Evolutionary conservation across 2,329 filamentous ascomycete species (phyloP).

Genomic region (Xylariaceae sp.): DNA sequence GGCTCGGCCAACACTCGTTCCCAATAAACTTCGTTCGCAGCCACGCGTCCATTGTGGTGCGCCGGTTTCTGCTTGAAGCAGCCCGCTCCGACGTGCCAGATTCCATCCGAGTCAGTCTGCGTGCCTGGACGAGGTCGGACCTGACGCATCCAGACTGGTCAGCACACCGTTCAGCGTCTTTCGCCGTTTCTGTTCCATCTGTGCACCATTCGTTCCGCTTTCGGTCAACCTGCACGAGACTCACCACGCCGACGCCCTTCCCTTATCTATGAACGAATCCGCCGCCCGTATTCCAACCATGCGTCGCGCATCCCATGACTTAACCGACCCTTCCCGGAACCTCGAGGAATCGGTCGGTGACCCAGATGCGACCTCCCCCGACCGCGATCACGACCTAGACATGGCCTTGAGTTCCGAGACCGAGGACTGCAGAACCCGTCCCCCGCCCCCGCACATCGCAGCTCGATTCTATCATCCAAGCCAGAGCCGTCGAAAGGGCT

Average conservation of each 20-base stretch:
- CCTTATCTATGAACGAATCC: conserved; percentile 1
- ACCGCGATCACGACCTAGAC: conserved; percentile 24
- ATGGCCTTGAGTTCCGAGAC: conserved; percentile 26
- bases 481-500: conserved; percentile 62
- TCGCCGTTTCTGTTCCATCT: conserved; percentile 2
- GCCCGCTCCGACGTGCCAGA: too few species aligned
- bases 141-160: conserved; percentile 3
- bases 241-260: conserved; percentile 8
- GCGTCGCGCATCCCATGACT: conserved; percentile 34
- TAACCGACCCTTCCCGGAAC: conserved; percentile 34
- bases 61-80: too few species aligned
- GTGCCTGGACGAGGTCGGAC: conserved; percentile 7
- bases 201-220: conserved; percentile 13
- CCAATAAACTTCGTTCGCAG: too few species aligned
- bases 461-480: conserved; percentile 67
- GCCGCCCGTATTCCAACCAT: conserved; percentile 24
- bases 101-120: conserved; percentile 2
- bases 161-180: conserved; percentile 1
- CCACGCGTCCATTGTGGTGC: too few species aligned
- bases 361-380: conserved; percentile 20
- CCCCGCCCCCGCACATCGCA: conserved; percentile 68
- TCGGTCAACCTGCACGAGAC: conserved; percentile 8
- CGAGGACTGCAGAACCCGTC: conserved; percentile 35
- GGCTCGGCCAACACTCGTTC: too few species aligned
- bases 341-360: conserved; percentile 27